phyloP scores from a whole-genome alignment of 192 early-diverging fungal species.

The Backusella australiensis region DNA sequence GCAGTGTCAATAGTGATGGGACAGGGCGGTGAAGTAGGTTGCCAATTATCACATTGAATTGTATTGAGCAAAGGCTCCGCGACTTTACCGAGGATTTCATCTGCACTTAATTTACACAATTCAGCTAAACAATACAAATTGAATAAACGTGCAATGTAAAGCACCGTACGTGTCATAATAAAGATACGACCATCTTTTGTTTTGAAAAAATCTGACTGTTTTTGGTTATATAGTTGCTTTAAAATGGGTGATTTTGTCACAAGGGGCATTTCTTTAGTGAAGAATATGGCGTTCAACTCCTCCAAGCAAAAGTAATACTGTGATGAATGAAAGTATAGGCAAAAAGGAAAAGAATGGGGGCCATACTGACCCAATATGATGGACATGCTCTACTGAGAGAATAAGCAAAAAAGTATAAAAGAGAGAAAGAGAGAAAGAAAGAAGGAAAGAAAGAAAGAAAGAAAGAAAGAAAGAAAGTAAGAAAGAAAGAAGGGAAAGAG shows the following conservation, averaged over 20 bases:
- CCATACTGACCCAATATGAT: not conserved
- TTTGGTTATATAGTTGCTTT: not conserved
- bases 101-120: conserved; percentile 17
- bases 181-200: not conserved
- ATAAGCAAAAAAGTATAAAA: not conserved
- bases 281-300: conserved; percentile 7
- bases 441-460: not conserved
- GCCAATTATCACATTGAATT: conserved; percentile 10
- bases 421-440: not conserved
- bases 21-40: not conserved
- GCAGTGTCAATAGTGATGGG: not conserved
- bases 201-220: conserved; percentile 1
- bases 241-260: not conserved
- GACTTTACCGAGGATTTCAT: conserved; percentile 14
- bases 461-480: not conserved
- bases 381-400: not conserved
- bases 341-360: not conserved
- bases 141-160: conserved; percentile 9
- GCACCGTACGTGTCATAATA: not conserved
- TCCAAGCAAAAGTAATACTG: conserved; percentile 12
- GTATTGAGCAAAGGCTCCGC: conserved; percentile 13
- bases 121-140: conserved; percentile 21
- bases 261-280: not conserved
- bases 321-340: not conserved
- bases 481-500: not conserved